phyloP scores from a whole-genome alignment of 2,329 filamentous ascomycete genomes.

The Alternaria panax region DNA sequence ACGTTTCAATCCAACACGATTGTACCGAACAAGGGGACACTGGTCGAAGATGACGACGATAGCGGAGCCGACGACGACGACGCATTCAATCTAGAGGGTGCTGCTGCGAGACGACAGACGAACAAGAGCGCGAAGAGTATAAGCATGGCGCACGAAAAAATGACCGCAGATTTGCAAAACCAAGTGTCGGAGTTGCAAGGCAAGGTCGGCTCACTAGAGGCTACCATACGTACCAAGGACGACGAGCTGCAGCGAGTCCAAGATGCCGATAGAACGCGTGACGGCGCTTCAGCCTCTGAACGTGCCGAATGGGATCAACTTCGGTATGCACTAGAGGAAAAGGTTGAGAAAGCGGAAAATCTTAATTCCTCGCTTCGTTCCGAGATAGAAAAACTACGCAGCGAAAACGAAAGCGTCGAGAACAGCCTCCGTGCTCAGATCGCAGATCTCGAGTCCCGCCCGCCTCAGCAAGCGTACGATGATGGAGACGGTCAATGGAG shows the following conservation, averaged over 20 bases:
- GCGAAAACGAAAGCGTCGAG: slow-evolving; percentile 70
- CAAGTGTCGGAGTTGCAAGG: slow-evolving; percentile 78
- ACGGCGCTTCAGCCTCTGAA: slow-evolving; percentile 64
- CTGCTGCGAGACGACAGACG: slow-evolving; percentile 53
- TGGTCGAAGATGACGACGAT: slow-evolving; percentile 84
- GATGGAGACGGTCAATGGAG: slow-evolving; percentile 43
- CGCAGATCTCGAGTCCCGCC: slow-evolving; percentile 55
- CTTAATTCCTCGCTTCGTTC: slow-evolving; percentile 81
- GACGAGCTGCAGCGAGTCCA: slow-evolving; percentile 69
- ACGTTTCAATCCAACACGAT: slow-evolving; percentile 96
- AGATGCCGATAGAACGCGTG: slow-evolving; percentile 64
- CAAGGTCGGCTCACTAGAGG: slow-evolving; percentile 76
- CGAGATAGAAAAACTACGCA: slow-evolving; percentile 77
- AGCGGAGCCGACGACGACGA: slow-evolving; percentile 64
- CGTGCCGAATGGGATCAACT: slow-evolving; percentile 75
- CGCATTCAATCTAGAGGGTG: slow-evolving; percentile 66
- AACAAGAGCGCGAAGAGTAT: slow-evolving; percentile 52
- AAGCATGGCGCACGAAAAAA: slow-evolving; percentile 45
- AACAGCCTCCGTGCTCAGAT: slow-evolving; percentile 70
- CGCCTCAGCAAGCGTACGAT: slow-evolving; percentile 30
- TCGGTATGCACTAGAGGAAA: slow-evolving; percentile 72
- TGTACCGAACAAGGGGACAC: slow-evolving; percentile 95
- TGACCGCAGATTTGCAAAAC: slow-evolving; percentile 77
- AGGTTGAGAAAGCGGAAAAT: slow-evolving; percentile 75
- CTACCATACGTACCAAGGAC: slow-evolving; percentile 72